phyloP scores from a whole-genome alignment of 371 early-diverging fungal species.

The Gilbertella persicaria region DNA sequence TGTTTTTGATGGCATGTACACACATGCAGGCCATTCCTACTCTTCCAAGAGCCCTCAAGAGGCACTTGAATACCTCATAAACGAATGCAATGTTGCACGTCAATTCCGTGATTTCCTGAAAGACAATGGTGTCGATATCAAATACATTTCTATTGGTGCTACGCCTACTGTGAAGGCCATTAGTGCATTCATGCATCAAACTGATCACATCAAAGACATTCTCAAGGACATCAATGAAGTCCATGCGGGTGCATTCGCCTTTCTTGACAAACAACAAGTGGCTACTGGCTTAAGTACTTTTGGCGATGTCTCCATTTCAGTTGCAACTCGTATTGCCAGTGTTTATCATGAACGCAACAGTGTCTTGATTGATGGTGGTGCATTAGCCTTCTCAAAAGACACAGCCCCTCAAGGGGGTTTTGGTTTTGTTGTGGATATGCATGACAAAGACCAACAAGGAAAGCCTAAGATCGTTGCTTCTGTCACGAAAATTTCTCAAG shows the following conservation, averaged over 20 bases:
- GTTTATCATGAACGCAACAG: conserved; percentile 37
- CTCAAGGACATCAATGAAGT: conserved; percentile 42
- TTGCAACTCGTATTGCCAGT: conserved; percentile 40
- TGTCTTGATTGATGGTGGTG: conserved; percentile 45
- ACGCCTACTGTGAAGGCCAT: conserved; percentile 45
- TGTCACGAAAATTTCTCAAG: conserved; percentile 37
- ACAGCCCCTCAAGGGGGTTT: conserved; percentile 47
- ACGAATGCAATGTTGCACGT: conserved; percentile 36
- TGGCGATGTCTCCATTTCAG: conserved; percentile 34
- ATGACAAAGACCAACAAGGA: conserved; percentile 3
- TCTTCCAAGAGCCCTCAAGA: conserved; percentile 25
- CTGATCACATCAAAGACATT: conserved; percentile 12
- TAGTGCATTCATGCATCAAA: conserved; percentile 7
- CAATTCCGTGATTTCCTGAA: conserved; percentile 25
- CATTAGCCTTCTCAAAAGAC: conserved; percentile 49
- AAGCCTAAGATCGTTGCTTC: conserved; percentile 16
- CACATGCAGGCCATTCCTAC: conserved; percentile 51
- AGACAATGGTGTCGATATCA: conserved; percentile 23
- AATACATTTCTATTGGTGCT: conserved; percentile 41
- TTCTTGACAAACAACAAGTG: conserved; percentile 46
- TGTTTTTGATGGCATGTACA: conserved; percentile 37
- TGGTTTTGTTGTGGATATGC: conserved; percentile 29
- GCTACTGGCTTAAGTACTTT: conserved; percentile 30
- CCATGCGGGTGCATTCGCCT: conserved; percentile 43
- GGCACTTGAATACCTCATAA: conserved; percentile 30